Evolutionary conservation across 148 eudicot species (phyloP), one percentile per base, ranked within the genome.

Genomic region (Camellia granthamiana): DNA sequence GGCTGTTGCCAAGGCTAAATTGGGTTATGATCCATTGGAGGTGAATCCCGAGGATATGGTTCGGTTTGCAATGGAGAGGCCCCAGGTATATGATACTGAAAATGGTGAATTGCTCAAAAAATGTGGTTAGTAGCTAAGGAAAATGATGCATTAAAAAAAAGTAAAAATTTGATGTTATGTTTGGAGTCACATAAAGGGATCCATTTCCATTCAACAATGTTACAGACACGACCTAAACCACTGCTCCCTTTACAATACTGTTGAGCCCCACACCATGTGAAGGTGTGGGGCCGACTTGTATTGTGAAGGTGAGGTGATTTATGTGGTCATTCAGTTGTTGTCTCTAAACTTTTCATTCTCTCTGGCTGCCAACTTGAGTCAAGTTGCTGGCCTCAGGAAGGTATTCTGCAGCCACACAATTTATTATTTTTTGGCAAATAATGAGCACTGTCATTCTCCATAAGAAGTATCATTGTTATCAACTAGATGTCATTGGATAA

Each of bases 1-100:
- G 99, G 97, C 99, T 88, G 99, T 96, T 72, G 93, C 99, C 16
- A 96, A 92, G 84, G 98, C 95, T 49, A 96, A 96, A 83, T 81
- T 96, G 89, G 99, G 99, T 75, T 96, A 93, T 83, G 98, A 96
- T 80, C 99, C 99, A 38, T 78, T 96, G 85, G 99, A 96, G 88
- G 99, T 96, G 83, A 96, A 96, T 78, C 99, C 99, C 41, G 99
- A 96, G 87, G 99, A 96, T 81, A 96, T 96, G 99, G 98, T 96
- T 86, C 93, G 92, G 69, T 96, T 89, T 84, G 99, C 99, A 8
- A 94, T 68, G 88, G 94, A 94, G 70, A 92, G 79, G 83, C 99
- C 99, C 80, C 98, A 94, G 98, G 99, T 96, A 88, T 78, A 83
- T 56, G n/a, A 62, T 79, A 46, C 7, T 72, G 46, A 73, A 61